Conservation (phyloP, 192 early-diverging fungal genomes). For the Gaertneriomyces semiglobifer region DNA sequence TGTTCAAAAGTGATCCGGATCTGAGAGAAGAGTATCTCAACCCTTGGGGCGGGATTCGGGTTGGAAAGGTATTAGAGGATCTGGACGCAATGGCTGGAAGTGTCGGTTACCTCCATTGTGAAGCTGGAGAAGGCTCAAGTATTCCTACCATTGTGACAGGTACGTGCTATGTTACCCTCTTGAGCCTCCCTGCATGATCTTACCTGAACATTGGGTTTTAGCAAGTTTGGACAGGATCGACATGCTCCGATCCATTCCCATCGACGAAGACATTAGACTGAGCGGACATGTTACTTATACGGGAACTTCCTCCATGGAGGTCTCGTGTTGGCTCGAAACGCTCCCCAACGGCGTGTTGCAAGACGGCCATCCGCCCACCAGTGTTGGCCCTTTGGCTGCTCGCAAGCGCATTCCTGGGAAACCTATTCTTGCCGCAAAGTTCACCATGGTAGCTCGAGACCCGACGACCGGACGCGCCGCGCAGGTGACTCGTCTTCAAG, state of each 20-base stretch:
- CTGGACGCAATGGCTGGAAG: conserved; percentile 78
- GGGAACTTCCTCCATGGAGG: conserved; percentile 86
- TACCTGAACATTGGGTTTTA: neutral
- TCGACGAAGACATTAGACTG: conserved; percentile 70
- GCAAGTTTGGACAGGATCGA: conserved; percentile 87
- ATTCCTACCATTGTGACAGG: conserved; percentile 76
- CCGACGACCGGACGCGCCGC: conserved; percentile 64
- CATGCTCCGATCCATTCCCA: conserved; percentile 57
- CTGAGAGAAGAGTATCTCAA: conserved; percentile 80
- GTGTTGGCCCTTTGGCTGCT: conserved; percentile 45
- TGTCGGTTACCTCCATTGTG: conserved; percentile 74
- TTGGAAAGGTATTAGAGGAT: conserved; percentile 82
- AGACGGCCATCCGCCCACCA: conserved; percentile 4
- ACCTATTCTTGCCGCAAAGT: conserved; percentile 71
- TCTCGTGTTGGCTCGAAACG: conserved; percentile 40
- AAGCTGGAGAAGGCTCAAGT: conserved; percentile 47
- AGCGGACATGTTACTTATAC: conserved; percentile 79
- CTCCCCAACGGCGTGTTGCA: conserved; percentile 21
- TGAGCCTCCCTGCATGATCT: conserved; percentile 17
- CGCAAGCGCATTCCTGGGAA: conserved; percentile 37
- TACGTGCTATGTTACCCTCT: neutral
- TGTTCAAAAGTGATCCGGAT: conserved; percentile 69
- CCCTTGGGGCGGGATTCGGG: conserved; percentile 64
- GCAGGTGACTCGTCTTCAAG: conserved; percentile 67
- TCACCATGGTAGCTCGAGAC: conserved; percentile 86